phyloP scores from a whole-genome alignment of 306 rosid species.

The Dryas octopetala region DNA sequence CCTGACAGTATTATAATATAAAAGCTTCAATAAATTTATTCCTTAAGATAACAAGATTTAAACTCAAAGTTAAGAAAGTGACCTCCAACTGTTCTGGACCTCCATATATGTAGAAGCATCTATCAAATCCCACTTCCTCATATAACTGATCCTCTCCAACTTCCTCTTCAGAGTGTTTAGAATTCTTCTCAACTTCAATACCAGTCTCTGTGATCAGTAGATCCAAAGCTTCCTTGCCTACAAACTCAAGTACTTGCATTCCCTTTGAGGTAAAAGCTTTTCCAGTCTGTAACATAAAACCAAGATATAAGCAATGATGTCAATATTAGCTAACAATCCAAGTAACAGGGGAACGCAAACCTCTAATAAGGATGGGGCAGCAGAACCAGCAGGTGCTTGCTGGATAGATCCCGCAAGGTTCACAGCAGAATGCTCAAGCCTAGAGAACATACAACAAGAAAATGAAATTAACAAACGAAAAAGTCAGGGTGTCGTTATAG shows the following conservation, averaged over 20 bases:
- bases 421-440: slow-evolving; percentile 91
- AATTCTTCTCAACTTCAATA: slow-evolving; percentile 71
- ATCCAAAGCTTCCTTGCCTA: slow-evolving; percentile 94
- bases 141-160: slow-evolving; percentile 58
- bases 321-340: slow-evolving; percentile 16
- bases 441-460: slow-evolving; percentile 40
- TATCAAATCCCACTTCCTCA: slow-evolving; percentile 91
- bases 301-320: slow-evolving; percentile 33
- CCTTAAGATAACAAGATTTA: slow-evolving; percentile 10
- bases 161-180: slow-evolving; percentile 42
- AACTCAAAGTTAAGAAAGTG: slow-evolving; percentile 26
- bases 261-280: slow-evolving; percentile 94
- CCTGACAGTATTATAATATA: slow-evolving; percentile 44
- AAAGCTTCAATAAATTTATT: slow-evolving; percentile 23
- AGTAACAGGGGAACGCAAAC: slow-evolving; percentile 37
- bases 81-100: slow-evolving; percentile 99
- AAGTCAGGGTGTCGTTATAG: too few species aligned
- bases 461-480: too few species aligned
- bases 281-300: slow-evolving; percentile 62
- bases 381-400: slow-evolving; percentile 57
- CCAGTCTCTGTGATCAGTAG: slow-evolving; percentile 90
- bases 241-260: slow-evolving; percentile 94
- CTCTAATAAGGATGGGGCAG: slow-evolving; percentile 83
- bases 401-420: slow-evolving; percentile 65
- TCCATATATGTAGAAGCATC: slow-evolving; percentile 98